Evolutionary conservation across 2,329 filamentous ascomycete genomes (phyloP), one percentile per base, ranked within the genome.

Genomic region (Knoxdaviesia capensis): DNA sequence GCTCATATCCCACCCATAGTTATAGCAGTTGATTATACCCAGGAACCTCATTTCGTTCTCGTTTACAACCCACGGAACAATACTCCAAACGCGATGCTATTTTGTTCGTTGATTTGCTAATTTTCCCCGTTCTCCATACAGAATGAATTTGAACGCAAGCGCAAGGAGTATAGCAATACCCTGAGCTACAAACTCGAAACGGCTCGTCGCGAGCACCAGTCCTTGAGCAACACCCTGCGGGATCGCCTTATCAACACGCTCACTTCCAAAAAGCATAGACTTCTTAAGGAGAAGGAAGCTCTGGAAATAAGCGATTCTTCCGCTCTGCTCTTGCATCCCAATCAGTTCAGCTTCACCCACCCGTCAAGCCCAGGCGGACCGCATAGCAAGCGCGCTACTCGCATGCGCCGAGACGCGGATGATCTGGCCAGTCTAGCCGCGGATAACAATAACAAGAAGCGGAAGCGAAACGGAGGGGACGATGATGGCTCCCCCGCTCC

Each of bases 211-310:
- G 76, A 80, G 54, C 70, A 77, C 54, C 60, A 62, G 39, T 65
- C 71, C 2, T 62, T 80, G 29, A 65, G 71, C 2, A 63, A 61
- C 43, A 80, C 76, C 2, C 64, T 80, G 38, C 69, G 73, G 48
- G 74, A 79, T 49, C 72, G 75, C n/a, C 60, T 80, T 31, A 74
- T 78, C 56, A 79, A 79, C 50, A 69, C 68, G 37, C 66, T 80
- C 45, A 71, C 67, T 10, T 66, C 70, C 34, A 79, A 78, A 58
- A 79, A 78, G 54, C 69, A 69, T 49, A 67, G 75, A 33, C 58
- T 80, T 31, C 69, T 68, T 41, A 69, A 73, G 50, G 76, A 80
- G 50, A 80, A 79, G 53, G 76, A 80, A 51, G 72, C 74, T 3
- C 61, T 79, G 37, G 76, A 80, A 51, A 77, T 80, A 42, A 69